Evolutionary conservation across 139 green algal genomes (phyloP), one percentile per base, ranked within the genome.

Genomic region (Closterium sp.): DNA sequence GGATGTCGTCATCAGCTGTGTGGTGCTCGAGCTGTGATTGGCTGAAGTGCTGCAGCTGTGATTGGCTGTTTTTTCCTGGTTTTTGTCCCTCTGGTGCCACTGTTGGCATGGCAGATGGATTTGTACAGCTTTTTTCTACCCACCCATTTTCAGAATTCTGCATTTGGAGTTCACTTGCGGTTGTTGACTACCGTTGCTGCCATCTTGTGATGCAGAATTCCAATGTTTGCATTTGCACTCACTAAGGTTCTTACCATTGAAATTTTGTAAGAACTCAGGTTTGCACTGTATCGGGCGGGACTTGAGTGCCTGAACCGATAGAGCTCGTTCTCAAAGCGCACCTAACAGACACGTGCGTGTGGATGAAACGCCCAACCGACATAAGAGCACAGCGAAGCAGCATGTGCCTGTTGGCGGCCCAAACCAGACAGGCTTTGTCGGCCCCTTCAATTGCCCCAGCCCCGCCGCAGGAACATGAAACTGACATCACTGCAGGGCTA

Each of bases 21-120:
- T 87, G 4, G 87, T 90, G 34, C 33, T 90, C 33, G 69, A 90
- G 33, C 21, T 90, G 66, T 87, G 83, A 34, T 76, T 76, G 55
- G 55, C 55, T 76, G 55, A 19, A 76, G 4, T 76, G 55, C 12
- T 76, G 55, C 55, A 5, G 55, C 55, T 76, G 10, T 76, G 55
- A 76, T 76, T 76, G 55, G 16, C 16, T 76, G 12, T 19, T 1
- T 16, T 28, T 16, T 3, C 12, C 55, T 28, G 55, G 12, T 25
- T 2, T 76, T 16, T 76, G 55, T 76, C 55, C 43, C 21, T 66
- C 12, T 21, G 43, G 43, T 66, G 21, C n/a, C n/a, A n/a, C n/a
- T n/a, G n/a, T n/a, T n/a, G n/a, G n/a, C n/a, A n/a, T n/a, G n/a
- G n/a, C n/a, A n/a, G n/a, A n/a, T n/a, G n/a, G n/a, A 76, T 28